Percentiles rank a stretch among this genome's conserved stretches.
phyloP scores from a whole-genome alignment of 106 monocot species.

The Allium sativum region DNA sequence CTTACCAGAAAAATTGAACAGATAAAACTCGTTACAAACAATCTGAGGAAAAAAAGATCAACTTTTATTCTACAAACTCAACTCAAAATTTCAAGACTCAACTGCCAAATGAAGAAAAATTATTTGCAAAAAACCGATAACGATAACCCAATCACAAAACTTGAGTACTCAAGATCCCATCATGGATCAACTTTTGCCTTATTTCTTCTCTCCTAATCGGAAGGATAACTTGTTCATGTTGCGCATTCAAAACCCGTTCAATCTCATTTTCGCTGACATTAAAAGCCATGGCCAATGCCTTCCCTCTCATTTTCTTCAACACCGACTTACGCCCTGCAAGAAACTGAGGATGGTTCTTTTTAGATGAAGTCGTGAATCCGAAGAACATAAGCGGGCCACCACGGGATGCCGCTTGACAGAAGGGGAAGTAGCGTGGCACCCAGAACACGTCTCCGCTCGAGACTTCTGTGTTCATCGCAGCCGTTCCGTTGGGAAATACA shows the following conservation, averaged over 20 bases:
- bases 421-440: conserved; percentile 72
- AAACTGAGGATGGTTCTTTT: conserved; percentile 69
- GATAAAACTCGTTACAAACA: no score
- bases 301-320: conserved; percentile 49
- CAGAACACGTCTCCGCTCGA: conserved; percentile 65
- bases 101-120: no score
- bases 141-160: no score
- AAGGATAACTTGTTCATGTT: conserved; percentile 45
- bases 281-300: conserved; percentile 68
- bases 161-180: no score
- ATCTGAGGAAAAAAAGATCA: no score
- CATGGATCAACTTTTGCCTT: neutral
- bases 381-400: conserved; percentile 68
- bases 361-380: conserved; percentile 76
- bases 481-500: conserved; percentile 70
- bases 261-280: conserved; percentile 33
- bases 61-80: no score
- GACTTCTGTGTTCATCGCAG: conserved; percentile 66
- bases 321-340: conserved; percentile 50
- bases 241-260: conserved; percentile 27
- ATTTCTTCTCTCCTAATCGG: conserved; percentile 11
- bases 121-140: no score
- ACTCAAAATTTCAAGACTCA: no score
- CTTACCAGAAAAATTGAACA: no score
- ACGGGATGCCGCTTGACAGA: conserved; percentile 65